Base-by-base conservation (phyloP, 805 yeast genomes). In the Yamadazyma endophytica region DNA sequence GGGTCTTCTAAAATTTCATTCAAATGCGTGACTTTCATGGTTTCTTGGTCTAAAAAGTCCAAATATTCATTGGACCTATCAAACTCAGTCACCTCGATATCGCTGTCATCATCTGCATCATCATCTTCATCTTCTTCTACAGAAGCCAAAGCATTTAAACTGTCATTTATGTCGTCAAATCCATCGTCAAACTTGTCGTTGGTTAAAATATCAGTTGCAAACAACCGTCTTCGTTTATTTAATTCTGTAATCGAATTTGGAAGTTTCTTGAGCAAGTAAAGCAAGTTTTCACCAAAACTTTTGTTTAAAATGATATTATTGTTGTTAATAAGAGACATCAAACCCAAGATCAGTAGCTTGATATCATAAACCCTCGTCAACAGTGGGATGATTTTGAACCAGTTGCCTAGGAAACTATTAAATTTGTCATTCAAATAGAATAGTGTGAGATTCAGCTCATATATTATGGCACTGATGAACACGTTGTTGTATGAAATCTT, bases 291-390 rank as follows among this genome's bases (percentile, higher is more conserved):
- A 5, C 42, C 32, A 14, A 42, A 30, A 13, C 36, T 34, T 9
- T 28, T 26, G 9, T 36, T 32, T 4, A 42, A 21, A 13, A 47
- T 36, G 2, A 46, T 37, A 4, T 47, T 41, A 12, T 49, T 50
- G 36, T 50, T 50, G 33, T 46, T 65, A 35, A 53, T 48, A 42
- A 49, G 54, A 17, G 47, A 85, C 36, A 89, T 55, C 14, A 82
- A 50, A 0, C 92, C 94, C 42, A 90, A 56, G 2, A 76, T 62
- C 1, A 85, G 76, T 25, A 90, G 57, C 56, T 88, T 89, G 53
- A 86, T 67, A 56, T 90, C 97, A 47, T 73, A 84, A 2, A 86
- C 95, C 37, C 95, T 65, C 14, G 70, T 69, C 44, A 82, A 68
- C 17, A 63, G 58, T 4, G 78, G 72, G 23, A 77, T 59, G 7